Conservation (phyloP, 352 stramenopile species). For the Phytophthora vignae region DNA sequence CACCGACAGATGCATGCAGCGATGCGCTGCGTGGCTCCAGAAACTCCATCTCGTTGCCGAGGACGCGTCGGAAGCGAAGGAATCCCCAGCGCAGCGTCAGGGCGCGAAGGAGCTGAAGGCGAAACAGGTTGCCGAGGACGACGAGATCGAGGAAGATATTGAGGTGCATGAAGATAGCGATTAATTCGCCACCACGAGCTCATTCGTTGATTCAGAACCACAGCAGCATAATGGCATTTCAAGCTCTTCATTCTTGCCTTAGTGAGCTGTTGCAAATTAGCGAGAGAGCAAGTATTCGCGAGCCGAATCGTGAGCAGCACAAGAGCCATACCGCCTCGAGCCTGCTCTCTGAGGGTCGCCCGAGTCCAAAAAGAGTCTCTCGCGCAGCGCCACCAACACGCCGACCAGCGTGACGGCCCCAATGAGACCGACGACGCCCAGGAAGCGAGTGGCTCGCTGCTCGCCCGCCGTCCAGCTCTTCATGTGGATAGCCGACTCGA, state of each 20-base stretch:
- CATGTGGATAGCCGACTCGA: neutral
- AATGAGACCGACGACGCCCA: constrained; percentile 44
- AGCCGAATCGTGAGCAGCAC: constrained; percentile 52
- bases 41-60: constrained; percentile 21
- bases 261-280: constrained; percentile 9
- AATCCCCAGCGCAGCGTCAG: neutral
- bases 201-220: neutral
- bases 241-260: constrained; percentile 1
- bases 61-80: constrained; percentile 17
- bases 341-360: constrained; percentile 5
- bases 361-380: constrained; percentile 44
- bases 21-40: constrained; percentile 49
- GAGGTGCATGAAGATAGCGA: constrained; percentile 26
- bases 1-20: constrained; percentile 33
- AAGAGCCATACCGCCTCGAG: constrained; percentile 43
- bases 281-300: constrained; percentile 60
- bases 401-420: constrained; percentile 42
- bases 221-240: neutral
- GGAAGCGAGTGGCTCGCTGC: constrained; percentile 32
- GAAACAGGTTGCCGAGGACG: constrained; percentile 46
- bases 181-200: neutral
- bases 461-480: constrained; percentile 31
- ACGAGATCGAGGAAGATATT: constrained; percentile 67
- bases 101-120: constrained; percentile 20
- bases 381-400: constrained; percentile 49